Conservation (phyloP, 1,139 yeast genomes). For the Candida sojae region DNA sequence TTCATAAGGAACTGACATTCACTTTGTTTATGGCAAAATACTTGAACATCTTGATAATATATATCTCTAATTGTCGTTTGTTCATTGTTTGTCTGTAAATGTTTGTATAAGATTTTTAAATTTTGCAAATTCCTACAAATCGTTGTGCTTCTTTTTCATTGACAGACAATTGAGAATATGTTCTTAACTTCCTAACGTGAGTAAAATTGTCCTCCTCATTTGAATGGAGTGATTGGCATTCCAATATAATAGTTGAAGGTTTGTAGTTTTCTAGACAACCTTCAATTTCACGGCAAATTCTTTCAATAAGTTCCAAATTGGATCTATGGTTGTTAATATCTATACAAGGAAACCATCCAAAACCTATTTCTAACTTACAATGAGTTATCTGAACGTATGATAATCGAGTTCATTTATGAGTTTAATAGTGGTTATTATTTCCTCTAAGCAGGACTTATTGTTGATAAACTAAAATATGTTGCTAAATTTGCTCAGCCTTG, state of each 20-base stretch:
- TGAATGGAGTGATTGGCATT: not conserved
- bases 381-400: not conserved
- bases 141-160: slow-evolving; percentile 7
- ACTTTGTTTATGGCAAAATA: slow-evolving; percentile 49
- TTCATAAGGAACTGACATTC: slow-evolving; percentile 45
- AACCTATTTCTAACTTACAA: not conserved
- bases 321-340: slow-evolving; percentile 2
- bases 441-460: not conserved
- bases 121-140: slow-evolving; percentile 19
- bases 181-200: slow-evolving; percentile 1
- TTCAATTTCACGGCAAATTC: slow-evolving; percentile 11
- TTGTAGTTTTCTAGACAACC: slow-evolving; percentile 2
- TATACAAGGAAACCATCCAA: too few relatives aligned
- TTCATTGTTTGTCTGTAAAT: slow-evolving; percentile 16
- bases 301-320: slow-evolving; percentile 7
- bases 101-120: slow-evolving; percentile 21
- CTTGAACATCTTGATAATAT: slow-evolving; percentile 61
- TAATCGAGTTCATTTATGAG: not conserved
- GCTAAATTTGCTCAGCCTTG: not conserved
- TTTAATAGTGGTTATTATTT: not conserved
- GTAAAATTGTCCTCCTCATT: not conserved
- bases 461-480: not conserved
- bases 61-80: slow-evolving; percentile 61
- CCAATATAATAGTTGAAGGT: slow-evolving; percentile 4
- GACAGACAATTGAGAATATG: slow-evolving; percentile 8